Evolutionary conservation across 2,329 filamentous ascomycete genomes (phyloP), one percentile per base, ranked within the genome.

Genomic region (Fusarium austroafricanum): DNA sequence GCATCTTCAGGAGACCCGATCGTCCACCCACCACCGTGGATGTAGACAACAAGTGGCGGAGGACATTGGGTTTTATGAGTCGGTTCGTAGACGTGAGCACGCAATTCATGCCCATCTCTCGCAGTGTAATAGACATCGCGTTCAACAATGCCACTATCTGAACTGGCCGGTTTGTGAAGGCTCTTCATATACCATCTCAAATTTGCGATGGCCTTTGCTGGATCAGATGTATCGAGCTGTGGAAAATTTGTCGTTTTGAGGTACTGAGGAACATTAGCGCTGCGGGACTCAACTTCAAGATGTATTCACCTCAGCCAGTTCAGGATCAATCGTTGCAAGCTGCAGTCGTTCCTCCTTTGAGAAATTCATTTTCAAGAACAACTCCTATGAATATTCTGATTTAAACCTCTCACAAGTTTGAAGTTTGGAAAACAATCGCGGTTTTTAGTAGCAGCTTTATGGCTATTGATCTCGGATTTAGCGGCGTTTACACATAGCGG

Each of bases 131-230:
- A 10, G 4, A 55, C 12, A 20, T 57, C 50, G 10, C 49, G 55
- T 15, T 57, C 49, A 8, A 10, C 0, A 4, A 57, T 23, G n/a
- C 10, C 50, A 5, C 20, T 26, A 3, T 44, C 31, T 4, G 6
- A 31, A 9, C 37, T 21, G 0, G 28, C 18, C 6, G n/a, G 43
- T 11, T 38, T 28, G 2, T 57, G 31, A 6, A 44, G 7, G 12
- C 39, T 55, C 11, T 44, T 14, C 49, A 57, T 57, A 4, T 57
- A 55, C 50, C 55, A 55, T 55, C 55, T 57, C 18, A 57, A 26
- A 1, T 26, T 18, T n/a, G 23, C 17, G 1, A 57, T 55, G 5
- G 23, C 29, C 8, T 38, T 55, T 3, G 18, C 0, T 4, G 49
- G 18, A 11, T 57, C 18, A 17, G 55, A 57, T 9, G 31, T 55